These are phyloP conservation scores for Fusarium sulawesiense DNA, from an alignment of 2,329 filamentous ascomycete species.

Conservation along the genomic window DNA sequence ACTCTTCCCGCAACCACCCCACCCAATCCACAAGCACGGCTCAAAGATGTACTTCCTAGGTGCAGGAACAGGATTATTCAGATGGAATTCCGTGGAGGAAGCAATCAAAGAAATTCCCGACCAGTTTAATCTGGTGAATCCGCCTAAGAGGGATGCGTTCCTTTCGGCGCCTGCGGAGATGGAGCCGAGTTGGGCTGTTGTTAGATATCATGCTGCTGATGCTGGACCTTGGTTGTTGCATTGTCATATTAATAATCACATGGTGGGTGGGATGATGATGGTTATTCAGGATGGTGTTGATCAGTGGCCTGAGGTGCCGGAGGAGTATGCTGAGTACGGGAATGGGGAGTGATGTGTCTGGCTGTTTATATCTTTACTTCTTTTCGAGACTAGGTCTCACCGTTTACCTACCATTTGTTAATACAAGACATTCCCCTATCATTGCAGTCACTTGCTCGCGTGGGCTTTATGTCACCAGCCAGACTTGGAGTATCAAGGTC, in stretches of 20 bases:
- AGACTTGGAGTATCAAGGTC: background rate
- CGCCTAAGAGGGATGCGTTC: constrained; percentile 62
- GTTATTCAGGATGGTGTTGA: constrained; percentile 62
- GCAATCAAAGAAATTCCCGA: constrained; percentile 59
- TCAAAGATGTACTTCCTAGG: constrained; percentile 70
- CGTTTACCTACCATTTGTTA: constrained; percentile 7
- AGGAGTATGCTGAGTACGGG: constrained; percentile 49
- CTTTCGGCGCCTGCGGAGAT: constrained; percentile 37
- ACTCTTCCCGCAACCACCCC: constrained; percentile 59
- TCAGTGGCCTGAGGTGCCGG: constrained; percentile 55
- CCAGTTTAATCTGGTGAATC: constrained; percentile 67
- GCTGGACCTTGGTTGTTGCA: constrained; percentile 67
- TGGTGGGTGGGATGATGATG: constrained; percentile 66
- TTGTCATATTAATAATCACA: constrained; percentile 66
- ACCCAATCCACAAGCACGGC: constrained; percentile 73
- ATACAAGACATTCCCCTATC: background rate
- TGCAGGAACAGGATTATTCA: constrained; percentile 61
- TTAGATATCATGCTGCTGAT: constrained; percentile 64
- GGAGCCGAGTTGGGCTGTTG: constrained; percentile 56
- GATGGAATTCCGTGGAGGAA: constrained; percentile 64
- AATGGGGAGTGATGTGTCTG: constrained; percentile 14
- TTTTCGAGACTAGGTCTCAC: constrained; percentile 15
- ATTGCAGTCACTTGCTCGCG: no score
- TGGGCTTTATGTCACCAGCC: no score
- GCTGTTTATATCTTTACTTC: background rate